A percentile compares a stretch with the other conserved stretches of the same genome.
Evolutionary conservation across 2,329 filamentous ascomycete genomes (phyloP).

Genomic region (Trichoderma atrobrunneum): DNA sequence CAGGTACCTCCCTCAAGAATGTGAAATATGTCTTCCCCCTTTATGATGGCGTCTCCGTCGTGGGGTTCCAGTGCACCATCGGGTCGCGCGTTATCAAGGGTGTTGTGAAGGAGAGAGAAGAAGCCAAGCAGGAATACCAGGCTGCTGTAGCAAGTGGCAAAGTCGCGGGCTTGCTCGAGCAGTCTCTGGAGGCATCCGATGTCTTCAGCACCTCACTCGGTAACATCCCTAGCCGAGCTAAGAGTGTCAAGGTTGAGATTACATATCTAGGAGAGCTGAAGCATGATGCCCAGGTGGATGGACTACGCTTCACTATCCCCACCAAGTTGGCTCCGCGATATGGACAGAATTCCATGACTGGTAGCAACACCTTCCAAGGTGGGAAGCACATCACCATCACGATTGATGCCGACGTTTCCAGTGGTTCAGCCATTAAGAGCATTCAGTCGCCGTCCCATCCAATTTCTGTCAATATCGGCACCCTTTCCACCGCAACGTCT

Average conservation of each 20-base stretch:
- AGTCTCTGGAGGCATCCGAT: conserved; percentile 57
- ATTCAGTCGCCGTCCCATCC: conserved; percentile 67
- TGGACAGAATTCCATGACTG: conserved; percentile 35
- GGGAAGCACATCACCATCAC: conserved; percentile 28
- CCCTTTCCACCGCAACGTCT: conserved; percentile 40
- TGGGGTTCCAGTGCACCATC: conserved; percentile 63
- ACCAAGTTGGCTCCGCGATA: conserved; percentile 66
- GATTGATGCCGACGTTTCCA: conserved; percentile 46
- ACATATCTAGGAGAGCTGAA: conserved; percentile 69
- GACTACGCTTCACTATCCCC: conserved; percentile 67
- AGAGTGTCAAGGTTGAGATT: conserved; percentile 57
- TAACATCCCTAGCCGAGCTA: conserved; percentile 60
- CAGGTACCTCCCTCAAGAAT: conserved; percentile 35
- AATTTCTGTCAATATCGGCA: conserved; percentile 63
- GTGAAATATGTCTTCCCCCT: conserved; percentile 68
- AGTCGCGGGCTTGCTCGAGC: conserved; percentile 64
- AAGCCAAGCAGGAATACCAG: conserved; percentile 59
- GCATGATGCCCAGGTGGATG: conserved; percentile 66
- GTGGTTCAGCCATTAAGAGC: conserved; percentile 55
- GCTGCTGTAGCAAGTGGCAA: conserved; percentile 57
- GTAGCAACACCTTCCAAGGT: not conserved
- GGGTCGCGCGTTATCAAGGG: conserved; percentile 59
- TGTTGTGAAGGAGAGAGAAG: conserved; percentile 62
- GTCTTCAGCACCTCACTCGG: conserved; percentile 67
- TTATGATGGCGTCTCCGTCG: conserved; percentile 69